phyloP scores from a whole-genome alignment of 106 monocot species.

The Dendrobium nobile region DNA sequence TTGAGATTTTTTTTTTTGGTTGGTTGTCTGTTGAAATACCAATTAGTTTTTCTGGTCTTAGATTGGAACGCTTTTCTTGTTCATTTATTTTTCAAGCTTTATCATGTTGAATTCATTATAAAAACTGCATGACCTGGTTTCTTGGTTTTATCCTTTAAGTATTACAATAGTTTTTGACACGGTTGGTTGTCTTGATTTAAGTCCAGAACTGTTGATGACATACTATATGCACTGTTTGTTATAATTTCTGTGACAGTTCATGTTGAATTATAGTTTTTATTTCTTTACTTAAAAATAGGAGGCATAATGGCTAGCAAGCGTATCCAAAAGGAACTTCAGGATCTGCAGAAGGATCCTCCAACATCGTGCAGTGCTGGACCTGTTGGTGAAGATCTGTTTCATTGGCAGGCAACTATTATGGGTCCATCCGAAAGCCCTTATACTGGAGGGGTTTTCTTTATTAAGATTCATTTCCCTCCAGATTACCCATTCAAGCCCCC shows the following conservation, averaged over 20 bases:
- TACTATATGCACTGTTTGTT: neutral
- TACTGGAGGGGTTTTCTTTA: slow-evolving; percentile 24
- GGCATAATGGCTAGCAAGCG: slow-evolving; percentile 23
- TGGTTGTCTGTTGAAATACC: neutral
- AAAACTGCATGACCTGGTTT: neutral
- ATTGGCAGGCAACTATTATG: slow-evolving; percentile 31
- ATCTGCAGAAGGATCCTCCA: slow-evolving; percentile 22
- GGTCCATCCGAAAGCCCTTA: slow-evolving; percentile 26
- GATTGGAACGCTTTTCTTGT: neutral
- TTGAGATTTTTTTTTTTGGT: too few species aligned
- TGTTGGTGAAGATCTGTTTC: slow-evolving; percentile 23
- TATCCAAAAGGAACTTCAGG: slow-evolving; percentile 28
- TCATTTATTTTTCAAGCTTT: neutral
- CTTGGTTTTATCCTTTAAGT: neutral
- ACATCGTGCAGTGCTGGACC: slow-evolving; percentile 30
- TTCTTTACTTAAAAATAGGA: neutral
- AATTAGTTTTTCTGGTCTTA: neutral
- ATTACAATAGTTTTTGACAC: neutral
- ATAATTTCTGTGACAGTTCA: neutral
- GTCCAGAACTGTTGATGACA: neutral
- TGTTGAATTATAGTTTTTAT: neutral
- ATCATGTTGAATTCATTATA: neutral
- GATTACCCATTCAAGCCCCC: slow-evolving; percentile 30
- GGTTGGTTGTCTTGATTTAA: neutral
- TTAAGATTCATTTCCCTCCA: slow-evolving; percentile 18